Evolutionary conservation across 495 filamentous ascomycete genomes (phyloP).

Genomic region (Beverwykella pulmonaria): DNA sequence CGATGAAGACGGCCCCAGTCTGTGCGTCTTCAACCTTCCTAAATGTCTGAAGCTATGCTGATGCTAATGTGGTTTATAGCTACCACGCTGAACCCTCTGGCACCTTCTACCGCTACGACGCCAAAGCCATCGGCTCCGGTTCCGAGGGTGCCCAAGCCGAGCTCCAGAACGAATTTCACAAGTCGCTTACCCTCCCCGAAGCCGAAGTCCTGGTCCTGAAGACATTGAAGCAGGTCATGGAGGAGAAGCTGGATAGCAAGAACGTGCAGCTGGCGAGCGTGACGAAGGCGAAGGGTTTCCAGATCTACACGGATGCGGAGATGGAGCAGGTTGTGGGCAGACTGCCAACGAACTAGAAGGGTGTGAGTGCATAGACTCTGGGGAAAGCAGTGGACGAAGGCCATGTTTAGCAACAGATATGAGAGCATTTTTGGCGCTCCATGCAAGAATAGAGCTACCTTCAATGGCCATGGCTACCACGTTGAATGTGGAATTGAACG

Average conservation of each 20-base stretch:
- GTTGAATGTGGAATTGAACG: no score
- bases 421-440: not conserved
- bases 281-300: slow-evolving; percentile 95
- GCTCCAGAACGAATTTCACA: slow-evolving; percentile 97
- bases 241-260: slow-evolving; percentile 98
- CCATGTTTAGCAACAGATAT: not conserved
- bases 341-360: slow-evolving; percentile 53
- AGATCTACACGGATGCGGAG: slow-evolving; percentile 95
- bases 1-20: slow-evolving; percentile 93
- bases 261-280: slow-evolving; percentile 98
- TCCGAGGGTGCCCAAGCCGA: slow-evolving; percentile 97
- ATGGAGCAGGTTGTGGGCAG: slow-evolving; percentile 88
- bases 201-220: slow-evolving; percentile 94
- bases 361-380: not conserved
- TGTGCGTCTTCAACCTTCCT: slow-evolving; percentile 56
- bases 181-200: slow-evolving; percentile 89
- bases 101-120: slow-evolving; percentile 98
- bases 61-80: slow-evolving; percentile 45
- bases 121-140: slow-evolving; percentile 96
- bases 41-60: not conserved
- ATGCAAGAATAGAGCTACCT: slow-evolving; percentile 1
- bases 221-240: slow-evolving; percentile 99
- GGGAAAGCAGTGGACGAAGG: not conserved
- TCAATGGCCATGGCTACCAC: not conserved
- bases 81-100: slow-evolving; percentile 98